Conservation (phyloP, 2,329 filamentous ascomycete genomes). For the Dactylellina haptotyla region DNA sequence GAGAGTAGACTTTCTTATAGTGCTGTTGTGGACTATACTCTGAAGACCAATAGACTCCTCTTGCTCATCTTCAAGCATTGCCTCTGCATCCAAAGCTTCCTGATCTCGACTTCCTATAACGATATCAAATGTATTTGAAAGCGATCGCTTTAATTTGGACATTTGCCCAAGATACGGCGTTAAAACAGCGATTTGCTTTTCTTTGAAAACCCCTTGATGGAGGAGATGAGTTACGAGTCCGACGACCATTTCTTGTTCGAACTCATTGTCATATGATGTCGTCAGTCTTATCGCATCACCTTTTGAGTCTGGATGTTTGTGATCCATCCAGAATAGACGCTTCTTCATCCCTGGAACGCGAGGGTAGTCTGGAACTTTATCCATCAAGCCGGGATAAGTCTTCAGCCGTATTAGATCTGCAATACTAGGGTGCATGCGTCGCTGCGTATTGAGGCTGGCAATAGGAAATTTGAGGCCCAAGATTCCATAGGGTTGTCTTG, state of each 20-base stretch:
- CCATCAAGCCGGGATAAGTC: constrained; percentile 69
- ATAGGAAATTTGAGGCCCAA: constrained; percentile 58
- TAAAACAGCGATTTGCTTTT: constrained; percentile 64
- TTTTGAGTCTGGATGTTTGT: constrained; percentile 64
- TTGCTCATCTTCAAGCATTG: constrained; percentile 9
- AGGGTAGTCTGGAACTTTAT: constrained; percentile 65
- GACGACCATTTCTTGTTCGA: constrained; percentile 56
- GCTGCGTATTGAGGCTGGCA: constrained; percentile 68
- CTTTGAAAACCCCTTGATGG: constrained; percentile 63
- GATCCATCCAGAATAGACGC: constrained; percentile 72
- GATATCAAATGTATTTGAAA: constrained; percentile 59
- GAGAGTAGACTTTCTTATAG: constrained; percentile 65
- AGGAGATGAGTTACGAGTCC: constrained; percentile 64
- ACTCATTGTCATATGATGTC: constrained; percentile 57
- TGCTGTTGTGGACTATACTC: constrained; percentile 65
- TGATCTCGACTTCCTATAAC: constrained; percentile 59
- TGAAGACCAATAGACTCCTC: neutral
- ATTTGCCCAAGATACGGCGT: constrained; percentile 60
- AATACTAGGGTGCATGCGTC: constrained; percentile 74
- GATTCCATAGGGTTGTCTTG: constrained; percentile 56
- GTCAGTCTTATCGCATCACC: constrained; percentile 41
- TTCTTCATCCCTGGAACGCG: constrained; percentile 67
- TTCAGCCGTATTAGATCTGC: constrained; percentile 69
- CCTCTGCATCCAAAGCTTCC: constrained; percentile 56
- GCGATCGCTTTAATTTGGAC: constrained; percentile 55